Conservation (phyloP, 805 yeast genomes). For the Priceomyces haplophilus region DNA sequence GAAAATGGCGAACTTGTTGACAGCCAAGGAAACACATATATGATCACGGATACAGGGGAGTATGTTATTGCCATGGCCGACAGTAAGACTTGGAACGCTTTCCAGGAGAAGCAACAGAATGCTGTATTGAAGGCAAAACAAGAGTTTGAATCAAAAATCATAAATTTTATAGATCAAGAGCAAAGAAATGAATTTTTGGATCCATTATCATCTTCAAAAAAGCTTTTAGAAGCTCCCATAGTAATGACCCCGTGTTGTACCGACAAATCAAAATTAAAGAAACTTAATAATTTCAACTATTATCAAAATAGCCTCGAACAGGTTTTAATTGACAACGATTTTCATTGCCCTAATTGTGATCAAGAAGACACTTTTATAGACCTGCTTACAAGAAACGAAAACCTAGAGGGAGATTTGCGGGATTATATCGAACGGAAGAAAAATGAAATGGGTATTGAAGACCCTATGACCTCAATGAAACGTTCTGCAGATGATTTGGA, state of each 20-base stretch:
- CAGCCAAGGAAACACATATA: slow-evolving; percentile 53
- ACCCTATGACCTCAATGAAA: slow-evolving; percentile 23
- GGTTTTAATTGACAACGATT: slow-evolving; percentile 72
- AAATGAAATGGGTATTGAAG: slow-evolving; percentile 32
- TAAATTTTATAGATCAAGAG: slow-evolving; percentile 30
- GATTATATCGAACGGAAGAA: slow-evolving; percentile 43
- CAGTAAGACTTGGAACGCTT: slow-evolving; percentile 82
- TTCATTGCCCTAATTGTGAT: slow-evolving; percentile 85
- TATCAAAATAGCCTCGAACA: slow-evolving; percentile 37
- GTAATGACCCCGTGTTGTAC: slow-evolving; percentile 82
- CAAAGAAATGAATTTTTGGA: slow-evolving; percentile 51
- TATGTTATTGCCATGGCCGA: slow-evolving; percentile 97
- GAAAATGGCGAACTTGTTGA: slow-evolving; percentile 45
- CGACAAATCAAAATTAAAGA: slow-evolving; percentile 52
- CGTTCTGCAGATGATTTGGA: slow-evolving; percentile 19
- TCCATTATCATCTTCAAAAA: slow-evolving; percentile 55
- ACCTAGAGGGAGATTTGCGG: slow-evolving; percentile 52
- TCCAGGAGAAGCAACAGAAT: slow-evolving; percentile 64
- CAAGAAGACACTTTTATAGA: slow-evolving; percentile 74
- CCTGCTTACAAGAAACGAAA: slow-evolving; percentile 59
- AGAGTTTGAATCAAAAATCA: slow-evolving; percentile 45
- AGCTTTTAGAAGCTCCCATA: slow-evolving; percentile 61
- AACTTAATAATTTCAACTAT: slow-evolving; percentile 43
- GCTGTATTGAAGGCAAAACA: slow-evolving; percentile 48
- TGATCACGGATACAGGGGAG: slow-evolving; percentile 93